Percentiles rank a stretch among this genome's conserved stretches.
These are phyloP conservation scores for Nothophytophthora sp. DNA, from an alignment of 352 stramenopile species.

Conservation along the genomic window DNA sequence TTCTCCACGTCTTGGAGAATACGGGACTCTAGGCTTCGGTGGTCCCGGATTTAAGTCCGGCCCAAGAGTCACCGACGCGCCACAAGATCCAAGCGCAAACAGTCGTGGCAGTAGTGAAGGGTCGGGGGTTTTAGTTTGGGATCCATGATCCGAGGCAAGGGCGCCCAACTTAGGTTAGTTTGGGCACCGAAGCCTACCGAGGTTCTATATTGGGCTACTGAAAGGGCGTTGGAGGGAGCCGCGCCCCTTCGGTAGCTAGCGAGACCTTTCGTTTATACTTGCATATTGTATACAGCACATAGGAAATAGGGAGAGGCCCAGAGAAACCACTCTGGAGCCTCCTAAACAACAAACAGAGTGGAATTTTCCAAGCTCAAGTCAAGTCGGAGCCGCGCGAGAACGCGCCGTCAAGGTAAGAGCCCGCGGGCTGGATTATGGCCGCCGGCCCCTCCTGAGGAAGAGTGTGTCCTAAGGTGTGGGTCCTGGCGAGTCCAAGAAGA, in stretches of 20 bases:
- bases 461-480: background rate
- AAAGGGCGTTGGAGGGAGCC: background rate
- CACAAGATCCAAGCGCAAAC: too few species aligned
- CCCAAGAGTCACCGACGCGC: too few species aligned
- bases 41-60: too few species aligned
- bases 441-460: background rate
- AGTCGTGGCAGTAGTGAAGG: too few species aligned
- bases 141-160: too few species aligned
- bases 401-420: background rate
- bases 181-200: too few species aligned
- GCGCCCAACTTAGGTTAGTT: too few species aligned
- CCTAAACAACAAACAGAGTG: background rate
- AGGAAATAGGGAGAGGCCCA: background rate
- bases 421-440: background rate
- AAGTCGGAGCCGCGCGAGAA: background rate
- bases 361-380: background rate
- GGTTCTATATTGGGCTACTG: background rate
- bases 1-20: too few species aligned
- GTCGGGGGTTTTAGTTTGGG: too few species aligned
- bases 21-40: too few species aligned
- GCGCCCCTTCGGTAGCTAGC: background rate
- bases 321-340: background rate
- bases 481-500: background rate
- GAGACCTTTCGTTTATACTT: background rate
- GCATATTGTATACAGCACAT: background rate